A percentile compares a stretch with the other conserved stretches of the same genome.
Evolutionary conservation across 2,329 filamentous ascomycete genomes (phyloP).

Genomic region (Didymella pinodella): DNA sequence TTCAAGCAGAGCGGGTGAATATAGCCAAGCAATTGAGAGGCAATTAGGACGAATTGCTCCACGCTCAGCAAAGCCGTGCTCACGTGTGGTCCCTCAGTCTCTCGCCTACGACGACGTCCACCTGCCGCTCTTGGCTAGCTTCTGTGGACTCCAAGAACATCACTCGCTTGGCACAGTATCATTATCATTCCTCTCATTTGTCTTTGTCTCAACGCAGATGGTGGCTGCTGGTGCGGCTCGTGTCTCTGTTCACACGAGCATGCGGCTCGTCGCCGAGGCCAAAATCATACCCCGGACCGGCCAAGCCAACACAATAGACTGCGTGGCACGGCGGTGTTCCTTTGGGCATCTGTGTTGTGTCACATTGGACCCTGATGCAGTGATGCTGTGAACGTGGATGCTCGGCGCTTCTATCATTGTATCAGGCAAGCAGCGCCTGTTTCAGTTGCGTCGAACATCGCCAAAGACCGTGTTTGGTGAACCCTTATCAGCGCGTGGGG

Average conservation of each 20-base stretch:
- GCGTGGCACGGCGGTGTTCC: constrained; percentile 19
- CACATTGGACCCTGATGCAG: constrained; percentile 22
- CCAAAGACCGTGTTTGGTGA: constrained; percentile 13
- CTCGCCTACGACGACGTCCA: constrained; percentile 12
- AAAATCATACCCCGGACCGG: background rate
- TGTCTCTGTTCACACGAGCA: constrained; percentile 11
- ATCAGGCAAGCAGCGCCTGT: constrained; percentile 21
- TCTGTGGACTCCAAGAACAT: constrained; percentile 1
- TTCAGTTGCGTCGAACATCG: constrained; percentile 23
- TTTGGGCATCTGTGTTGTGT: constrained; percentile 22
- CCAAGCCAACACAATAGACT: constrained; percentile 13
- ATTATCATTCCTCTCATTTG: constrained; percentile 15
- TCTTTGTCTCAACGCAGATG: constrained; percentile 27
- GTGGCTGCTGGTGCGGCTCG: constrained; percentile 28
- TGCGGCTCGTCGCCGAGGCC: constrained; percentile 5
- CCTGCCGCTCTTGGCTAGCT: constrained; percentile 26
- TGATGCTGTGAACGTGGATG: constrained; percentile 12
- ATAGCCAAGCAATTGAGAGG: constrained; percentile 24
- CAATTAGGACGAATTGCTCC: constrained; percentile 8
- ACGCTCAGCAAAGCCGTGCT: constrained; percentile 26
- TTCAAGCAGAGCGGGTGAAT: constrained; percentile 17
- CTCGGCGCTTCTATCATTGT: constrained; percentile 20
- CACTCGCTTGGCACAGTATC: constrained; percentile 23
- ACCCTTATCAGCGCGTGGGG: constrained; percentile 31
- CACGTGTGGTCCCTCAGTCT: constrained; percentile 27